Base-by-base conservation (phyloP, 768 basidiomycete species). In the Boletus fagicola region DNA sequence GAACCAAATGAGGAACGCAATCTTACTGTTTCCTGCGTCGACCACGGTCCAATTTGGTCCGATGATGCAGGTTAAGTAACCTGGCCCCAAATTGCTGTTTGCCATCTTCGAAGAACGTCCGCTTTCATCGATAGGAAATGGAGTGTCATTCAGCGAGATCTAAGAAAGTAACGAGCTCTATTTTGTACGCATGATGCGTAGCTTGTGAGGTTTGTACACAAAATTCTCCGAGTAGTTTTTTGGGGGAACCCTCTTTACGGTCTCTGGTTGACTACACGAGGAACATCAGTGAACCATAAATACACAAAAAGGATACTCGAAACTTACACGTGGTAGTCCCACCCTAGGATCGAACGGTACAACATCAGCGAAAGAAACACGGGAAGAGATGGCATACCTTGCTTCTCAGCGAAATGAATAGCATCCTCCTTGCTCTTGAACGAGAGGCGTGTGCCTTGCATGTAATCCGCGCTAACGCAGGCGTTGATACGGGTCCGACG, bases 201-300 rank as follows among this genome's bases (percentile, higher is more conserved):
- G 79, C 65, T 83, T 89, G 66, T 83, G 77, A 4, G 92, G 83
- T 54, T 78, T 85, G 77, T 98, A 95, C 16, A 91, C 77, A 72
- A 82, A 98, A 78, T 94, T 98, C 80, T 94, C 94, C 42, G 92
- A 75, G 65, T 94, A 94, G 69, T 92, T 82, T 85, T 98, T 92
- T 16, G 87, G 87, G 20, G 87, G 88, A 56, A 92, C 85, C 58
- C 83, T 81, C 75, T 85, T 85, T 56, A 81, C 77, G 13, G 80
- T 74, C 24, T 82, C 71, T 6, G 77, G 73, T 83, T 89, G 88
- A 31, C 84, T 84, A 68, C 10, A 62, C 53, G 38, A 33, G 22
- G 13, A 31, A 51, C 18, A 53, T 42, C 24, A 16, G 36, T 54
- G 31, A 50, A 58, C 66, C 36, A 35, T 9, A 44, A 13, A 20